Percentiles rank a stretch among this genome's conserved stretches.
These are phyloP conservation scores for Vararia minispora DNA, from an alignment of 768 basidiomycete genomes.

Conservation along the genomic window DNA sequence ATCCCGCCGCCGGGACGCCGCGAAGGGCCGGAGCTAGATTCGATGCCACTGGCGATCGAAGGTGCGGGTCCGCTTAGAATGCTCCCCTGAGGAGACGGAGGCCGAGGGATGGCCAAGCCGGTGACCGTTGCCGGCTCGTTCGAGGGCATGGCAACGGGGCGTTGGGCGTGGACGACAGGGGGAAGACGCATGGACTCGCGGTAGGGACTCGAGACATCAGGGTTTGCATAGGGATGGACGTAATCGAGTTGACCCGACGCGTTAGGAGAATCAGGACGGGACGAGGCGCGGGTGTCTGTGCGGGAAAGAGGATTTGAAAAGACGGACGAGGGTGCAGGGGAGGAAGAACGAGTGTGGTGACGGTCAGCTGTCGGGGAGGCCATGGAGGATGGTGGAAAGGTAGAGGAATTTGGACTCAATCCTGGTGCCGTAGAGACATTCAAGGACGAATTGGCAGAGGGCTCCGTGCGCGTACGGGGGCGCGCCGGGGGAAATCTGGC, in stretches of 20 bases:
- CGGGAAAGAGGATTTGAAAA: conserved; percentile 10
- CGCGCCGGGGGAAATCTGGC: conserved; percentile 35
- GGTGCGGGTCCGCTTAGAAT: too few relatives aligned
- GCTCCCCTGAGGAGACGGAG: conserved; percentile 12
- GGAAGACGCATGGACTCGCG: too few relatives aligned
- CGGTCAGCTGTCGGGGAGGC: background rate
- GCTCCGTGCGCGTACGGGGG: conserved; percentile 22
- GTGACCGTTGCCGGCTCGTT: conserved; percentile 15
- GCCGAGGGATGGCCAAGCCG: conserved; percentile 18
- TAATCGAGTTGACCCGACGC: conserved; percentile 19
- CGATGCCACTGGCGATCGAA: too few relatives aligned
- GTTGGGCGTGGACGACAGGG: conserved; percentile 14
- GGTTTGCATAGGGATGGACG: conserved; percentile 74
- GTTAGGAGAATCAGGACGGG: conserved; percentile 13
- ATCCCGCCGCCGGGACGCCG: conserved; percentile 7
- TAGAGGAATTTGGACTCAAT: conserved; percentile 6
- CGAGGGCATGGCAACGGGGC: conserved; percentile 18
- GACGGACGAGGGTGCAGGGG: conserved; percentile 9
- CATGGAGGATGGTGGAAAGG: background rate
- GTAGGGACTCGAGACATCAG: conserved; percentile 37
- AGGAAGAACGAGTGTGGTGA: conserved; percentile 5
- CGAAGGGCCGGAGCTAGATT: too few relatives aligned
- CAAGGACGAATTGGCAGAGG: conserved; percentile 11
- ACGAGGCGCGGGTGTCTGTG: conserved; percentile 10
- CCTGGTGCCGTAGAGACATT: conserved; percentile 6